These are phyloP conservation scores for Colletotrichum simmondsii DNA, from an alignment of 2,329 filamentous ascomycete genomes.

Conservation along the genomic window DNA sequence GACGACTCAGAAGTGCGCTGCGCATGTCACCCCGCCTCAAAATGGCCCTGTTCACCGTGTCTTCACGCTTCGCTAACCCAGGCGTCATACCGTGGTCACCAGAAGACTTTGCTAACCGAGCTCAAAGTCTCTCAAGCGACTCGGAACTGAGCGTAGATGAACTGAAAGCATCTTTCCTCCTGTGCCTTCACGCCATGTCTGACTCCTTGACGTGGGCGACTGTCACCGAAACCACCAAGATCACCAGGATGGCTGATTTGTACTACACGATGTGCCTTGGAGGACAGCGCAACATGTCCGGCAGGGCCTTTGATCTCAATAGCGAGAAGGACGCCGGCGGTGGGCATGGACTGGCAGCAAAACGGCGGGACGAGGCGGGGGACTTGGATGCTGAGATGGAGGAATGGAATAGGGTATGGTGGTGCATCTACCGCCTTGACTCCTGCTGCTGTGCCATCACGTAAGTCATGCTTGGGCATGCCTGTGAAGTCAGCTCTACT, in stretches of 20 bases:
- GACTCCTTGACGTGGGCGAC: neutral
- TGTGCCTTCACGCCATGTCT: neutral
- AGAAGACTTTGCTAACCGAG: neutral
- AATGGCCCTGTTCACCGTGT: neutral
- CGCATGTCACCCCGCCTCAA: neutral
- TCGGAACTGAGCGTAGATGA: neutral
- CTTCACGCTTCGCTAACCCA: neutral
- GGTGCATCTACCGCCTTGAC: neutral
- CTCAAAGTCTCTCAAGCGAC: neutral
- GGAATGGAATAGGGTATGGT: neutral
- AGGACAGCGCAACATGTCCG: neutral
- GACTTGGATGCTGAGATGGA: neutral
- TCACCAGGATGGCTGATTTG: neutral
- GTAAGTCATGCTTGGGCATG: neutral
- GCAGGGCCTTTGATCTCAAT: neutral
- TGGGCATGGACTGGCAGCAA: neutral
- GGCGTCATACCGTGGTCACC: neutral
- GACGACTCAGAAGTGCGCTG: neutral
- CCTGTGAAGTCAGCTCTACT: neutral
- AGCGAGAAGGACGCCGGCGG: neutral
- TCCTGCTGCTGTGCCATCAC: neutral
- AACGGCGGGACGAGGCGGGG: no score
- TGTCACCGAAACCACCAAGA: neutral
- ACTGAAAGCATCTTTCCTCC: neutral
- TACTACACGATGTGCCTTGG: neutral